Percentiles rank a stretch among this genome's conserved stretches.
phyloP scores from a whole-genome alignment of 352 stramenopile genomes.

The Stramenopiles sp. region DNA sequence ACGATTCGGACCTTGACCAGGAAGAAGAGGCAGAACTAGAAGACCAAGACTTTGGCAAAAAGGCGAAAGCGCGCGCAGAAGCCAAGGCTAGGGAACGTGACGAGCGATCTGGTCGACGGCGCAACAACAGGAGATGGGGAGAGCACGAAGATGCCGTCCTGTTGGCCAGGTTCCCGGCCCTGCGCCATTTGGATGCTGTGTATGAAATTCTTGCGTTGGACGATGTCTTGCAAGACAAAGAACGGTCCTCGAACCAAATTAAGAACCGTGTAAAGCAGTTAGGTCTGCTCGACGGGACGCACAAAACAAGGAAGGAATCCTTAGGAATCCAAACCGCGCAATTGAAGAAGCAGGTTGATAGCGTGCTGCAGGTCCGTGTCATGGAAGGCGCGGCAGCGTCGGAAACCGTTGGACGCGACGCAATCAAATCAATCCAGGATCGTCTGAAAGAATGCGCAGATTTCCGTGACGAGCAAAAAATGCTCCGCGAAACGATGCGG shows the following conservation, averaged over 20 bases:
- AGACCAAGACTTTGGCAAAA: neutral
- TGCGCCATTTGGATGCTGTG: conserved; percentile 47
- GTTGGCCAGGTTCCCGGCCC: conserved; percentile 15
- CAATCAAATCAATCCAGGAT: neutral
- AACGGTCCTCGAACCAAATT: conserved; percentile 53
- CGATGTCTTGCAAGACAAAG: conserved; percentile 61
- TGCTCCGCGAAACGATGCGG: neutral
- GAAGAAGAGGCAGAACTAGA: conserved; percentile 53
- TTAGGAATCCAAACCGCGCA: neutral
- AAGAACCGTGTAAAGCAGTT: conserved; percentile 52
- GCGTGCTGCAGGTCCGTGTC: neutral
- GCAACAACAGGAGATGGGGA: neutral
- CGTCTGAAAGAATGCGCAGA: neutral
- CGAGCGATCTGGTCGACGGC: neutral
- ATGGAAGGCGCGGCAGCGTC: neutral
- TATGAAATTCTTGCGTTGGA: conserved; percentile 64
- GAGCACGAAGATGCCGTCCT: neutral
- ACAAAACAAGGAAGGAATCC: neutral
- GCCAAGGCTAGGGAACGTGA: neutral
- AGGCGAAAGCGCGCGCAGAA: neutral
- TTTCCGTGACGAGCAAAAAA: neutral
- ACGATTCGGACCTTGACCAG: conserved; percentile 35
- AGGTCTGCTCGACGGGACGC: neutral
- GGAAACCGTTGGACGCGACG: neutral
- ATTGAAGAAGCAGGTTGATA: neutral